Percentiles rank a stretch among this genome's conserved stretches.
These are phyloP conservation scores for Dioscorea zingiberensis DNA, from an alignment of 106 monocot species.

Conservation along the genomic window DNA sequence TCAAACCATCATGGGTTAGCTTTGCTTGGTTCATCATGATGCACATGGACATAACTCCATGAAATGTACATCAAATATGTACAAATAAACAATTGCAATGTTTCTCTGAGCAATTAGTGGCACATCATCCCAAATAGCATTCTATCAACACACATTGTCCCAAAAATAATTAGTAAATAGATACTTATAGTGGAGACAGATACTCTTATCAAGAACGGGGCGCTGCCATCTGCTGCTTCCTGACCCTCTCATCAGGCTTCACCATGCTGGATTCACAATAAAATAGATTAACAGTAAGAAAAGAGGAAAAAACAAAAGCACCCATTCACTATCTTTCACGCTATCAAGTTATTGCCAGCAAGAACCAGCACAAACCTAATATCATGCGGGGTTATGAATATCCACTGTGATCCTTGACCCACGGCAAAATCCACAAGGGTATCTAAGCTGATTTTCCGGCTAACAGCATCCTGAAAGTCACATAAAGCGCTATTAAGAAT, in stretches of 20 bases:
- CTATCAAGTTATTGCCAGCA: not conserved
- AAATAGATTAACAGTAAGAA: not conserved
- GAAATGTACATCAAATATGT: too few relatives aligned
- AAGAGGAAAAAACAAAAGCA: not conserved
- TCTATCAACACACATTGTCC: too few relatives aligned
- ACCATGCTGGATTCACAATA: slow-evolving; percentile 60
- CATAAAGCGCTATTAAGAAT: not conserved
- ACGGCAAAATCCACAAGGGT: slow-evolving; percentile 81
- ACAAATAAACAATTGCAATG: too few relatives aligned
- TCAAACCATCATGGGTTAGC: too few relatives aligned
- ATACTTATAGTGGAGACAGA: not conserved
- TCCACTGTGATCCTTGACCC: slow-evolving; percentile 91
- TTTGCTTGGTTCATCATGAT: too few relatives aligned
- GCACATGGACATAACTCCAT: too few relatives aligned
- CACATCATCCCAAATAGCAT: too few relatives aligned
- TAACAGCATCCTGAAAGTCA: slow-evolving; percentile 84
- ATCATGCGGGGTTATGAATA: slow-evolving; percentile 95
- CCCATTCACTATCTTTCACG: not conserved
- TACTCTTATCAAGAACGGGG: slow-evolving; percentile 49
- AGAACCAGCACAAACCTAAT: slow-evolving; percentile 43
- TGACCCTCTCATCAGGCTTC: slow-evolving; percentile 68
- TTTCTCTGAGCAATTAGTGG: too few relatives aligned
- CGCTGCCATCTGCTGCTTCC: slow-evolving; percentile 95
- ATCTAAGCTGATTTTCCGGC: slow-evolving; percentile 95
- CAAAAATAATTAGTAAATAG: too few relatives aligned